phyloP scores from a whole-genome alignment of 2,329 filamentous ascomycete species.

The Chalaropsis thielavioides region DNA sequence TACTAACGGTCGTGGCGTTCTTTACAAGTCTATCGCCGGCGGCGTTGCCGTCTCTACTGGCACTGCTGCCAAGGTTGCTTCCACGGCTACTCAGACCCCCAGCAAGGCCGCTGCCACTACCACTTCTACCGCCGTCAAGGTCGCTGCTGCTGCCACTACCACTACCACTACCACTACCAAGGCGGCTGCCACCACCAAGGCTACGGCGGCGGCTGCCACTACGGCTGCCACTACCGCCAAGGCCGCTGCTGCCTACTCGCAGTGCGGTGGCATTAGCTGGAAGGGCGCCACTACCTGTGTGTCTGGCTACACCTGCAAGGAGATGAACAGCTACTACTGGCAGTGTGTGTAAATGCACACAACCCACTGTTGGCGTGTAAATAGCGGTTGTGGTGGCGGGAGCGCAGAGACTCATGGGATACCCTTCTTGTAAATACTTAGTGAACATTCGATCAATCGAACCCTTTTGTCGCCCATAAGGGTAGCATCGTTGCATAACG shows the following conservation, averaged over 20 bases:
- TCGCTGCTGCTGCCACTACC: neutral
- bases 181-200: neutral
- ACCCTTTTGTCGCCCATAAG: neutral
- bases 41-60: neutral
- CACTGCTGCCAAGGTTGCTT: neutral
- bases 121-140: neutral
- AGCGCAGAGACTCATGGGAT: neutral
- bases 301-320: conserved; percentile 28
- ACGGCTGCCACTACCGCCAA: neutral
- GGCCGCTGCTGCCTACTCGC: conserved; percentile 19
- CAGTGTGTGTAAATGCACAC: conserved; percentile 24
- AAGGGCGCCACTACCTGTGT: conserved; percentile 32
- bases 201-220: neutral
- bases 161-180: neutral
- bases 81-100: neutral
- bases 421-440: conserved; percentile 7
- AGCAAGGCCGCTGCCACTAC: neutral
- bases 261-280: conserved; percentile 35
- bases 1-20: conserved; percentile 11
- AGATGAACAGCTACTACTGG: conserved; percentile 27
- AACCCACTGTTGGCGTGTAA: neutral
- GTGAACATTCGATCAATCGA: neutral
- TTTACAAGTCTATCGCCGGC: neutral
- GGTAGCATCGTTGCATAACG: neutral
- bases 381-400: neutral